phyloP scores from a whole-genome alignment of 805 yeast genomes.

The Lipomyces sp. region DNA sequence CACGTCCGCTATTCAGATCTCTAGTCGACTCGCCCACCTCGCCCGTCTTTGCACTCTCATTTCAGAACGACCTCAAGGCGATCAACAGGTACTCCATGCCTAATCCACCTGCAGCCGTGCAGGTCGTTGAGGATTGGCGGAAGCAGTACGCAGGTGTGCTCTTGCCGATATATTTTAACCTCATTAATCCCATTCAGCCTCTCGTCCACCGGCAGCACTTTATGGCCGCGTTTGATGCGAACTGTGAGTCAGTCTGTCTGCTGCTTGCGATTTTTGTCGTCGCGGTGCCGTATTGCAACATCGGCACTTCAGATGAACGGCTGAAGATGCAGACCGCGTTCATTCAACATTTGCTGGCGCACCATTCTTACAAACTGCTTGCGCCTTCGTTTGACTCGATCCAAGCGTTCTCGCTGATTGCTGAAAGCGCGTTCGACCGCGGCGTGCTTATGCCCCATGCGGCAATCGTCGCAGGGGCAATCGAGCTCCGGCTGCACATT shows the following conservation, averaged over 20 bases:
- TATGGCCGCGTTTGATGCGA: slow-evolving; percentile 14
- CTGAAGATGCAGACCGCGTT: slow-evolving; percentile 11
- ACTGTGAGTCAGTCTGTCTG: slow-evolving; percentile 16
- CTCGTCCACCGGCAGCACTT: slow-evolving; percentile 20
- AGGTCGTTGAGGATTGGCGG: slow-evolving; percentile 13
- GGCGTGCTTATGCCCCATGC: slow-evolving; percentile 22
- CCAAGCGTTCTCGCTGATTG: slow-evolving; percentile 13
- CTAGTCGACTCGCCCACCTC: slow-evolving; percentile 1
- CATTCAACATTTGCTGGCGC: slow-evolving; percentile 3
- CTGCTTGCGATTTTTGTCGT: slow-evolving; percentile 24
- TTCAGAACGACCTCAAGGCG: slow-evolving; percentile 9
- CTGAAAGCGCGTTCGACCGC: slow-evolving; percentile 16
- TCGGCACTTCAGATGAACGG: slow-evolving; percentile 4
- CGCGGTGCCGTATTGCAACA: slow-evolving; percentile 2
- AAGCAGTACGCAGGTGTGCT: slow-evolving; percentile 10
- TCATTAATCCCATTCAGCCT: slow-evolving; percentile 18
- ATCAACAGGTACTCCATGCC: neutral
- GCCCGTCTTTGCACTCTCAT: slow-evolving; percentile 11
- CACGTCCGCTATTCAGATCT: slow-evolving; percentile 1
- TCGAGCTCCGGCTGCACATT: slow-evolving; percentile 81
- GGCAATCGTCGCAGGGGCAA: slow-evolving; percentile 72
- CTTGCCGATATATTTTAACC: slow-evolving; percentile 9
- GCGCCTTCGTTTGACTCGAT: slow-evolving; percentile 18
- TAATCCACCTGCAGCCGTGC: slow-evolving; percentile 2
- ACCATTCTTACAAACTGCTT: slow-evolving; percentile 5